Evolutionary conservation across 768 basidiomycete genomes (phyloP).

Genomic region (Daedaleopsis sinensis): DNA sequence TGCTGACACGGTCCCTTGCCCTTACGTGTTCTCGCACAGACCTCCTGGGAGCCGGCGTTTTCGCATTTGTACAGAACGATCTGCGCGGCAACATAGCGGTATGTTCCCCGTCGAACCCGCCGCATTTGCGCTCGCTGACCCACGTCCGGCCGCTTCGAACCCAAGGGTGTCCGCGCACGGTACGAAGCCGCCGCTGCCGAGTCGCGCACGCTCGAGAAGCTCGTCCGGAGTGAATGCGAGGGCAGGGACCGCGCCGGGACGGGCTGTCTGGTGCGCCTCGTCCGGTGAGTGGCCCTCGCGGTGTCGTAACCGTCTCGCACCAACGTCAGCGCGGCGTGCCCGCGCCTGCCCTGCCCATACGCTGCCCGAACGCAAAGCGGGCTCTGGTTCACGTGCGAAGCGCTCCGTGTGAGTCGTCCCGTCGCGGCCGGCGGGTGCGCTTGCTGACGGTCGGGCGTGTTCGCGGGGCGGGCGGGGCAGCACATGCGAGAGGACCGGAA

Average conservation of each 20-base stretch:
- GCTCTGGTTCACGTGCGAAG: conserved; percentile 66
- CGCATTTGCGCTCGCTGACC: neutral
- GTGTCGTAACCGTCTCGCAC: conserved; percentile 20
- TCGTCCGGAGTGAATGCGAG: conserved; percentile 54
- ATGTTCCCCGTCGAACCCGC: conserved; percentile 24
- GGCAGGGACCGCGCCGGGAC: conserved; percentile 51
- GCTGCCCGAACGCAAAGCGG: conserved; percentile 46
- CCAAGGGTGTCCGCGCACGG: conserved; percentile 71
- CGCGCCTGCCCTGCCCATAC: conserved; percentile 9
- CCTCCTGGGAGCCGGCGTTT: conserved; percentile 67
- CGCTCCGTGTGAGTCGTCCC: conserved; percentile 40
- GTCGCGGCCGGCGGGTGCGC: neutral
- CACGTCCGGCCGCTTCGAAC: conserved; percentile 7
- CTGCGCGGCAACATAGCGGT: conserved; percentile 69
- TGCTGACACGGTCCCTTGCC: neutral
- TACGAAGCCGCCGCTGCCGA: conserved; percentile 45
- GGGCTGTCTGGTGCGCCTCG: conserved; percentile 64
- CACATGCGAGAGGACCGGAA: conserved; percentile 58
- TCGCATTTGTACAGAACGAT: conserved; percentile 75
- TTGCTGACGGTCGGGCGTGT: neutral
- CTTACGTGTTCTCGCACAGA: conserved; percentile 41
- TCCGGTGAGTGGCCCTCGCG: conserved; percentile 50
- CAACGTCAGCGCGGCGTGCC: conserved; percentile 17
- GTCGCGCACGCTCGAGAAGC: conserved; percentile 61
- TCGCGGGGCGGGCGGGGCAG: conserved; percentile 31